Conservation (phyloP, 345 rosid species). For the Hirschfeldia incana region DNA sequence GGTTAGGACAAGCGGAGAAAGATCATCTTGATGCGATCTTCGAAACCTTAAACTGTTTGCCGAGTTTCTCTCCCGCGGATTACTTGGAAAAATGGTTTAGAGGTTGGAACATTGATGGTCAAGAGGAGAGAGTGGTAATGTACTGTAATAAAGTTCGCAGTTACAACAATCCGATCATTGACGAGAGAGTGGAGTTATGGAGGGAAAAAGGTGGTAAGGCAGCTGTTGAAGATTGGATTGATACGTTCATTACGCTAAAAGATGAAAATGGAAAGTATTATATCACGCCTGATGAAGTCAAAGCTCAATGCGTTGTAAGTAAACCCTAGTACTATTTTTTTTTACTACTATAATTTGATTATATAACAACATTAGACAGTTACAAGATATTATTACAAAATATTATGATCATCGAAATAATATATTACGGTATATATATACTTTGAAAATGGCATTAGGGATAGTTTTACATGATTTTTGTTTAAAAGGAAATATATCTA, state of each 20-base stretch:
- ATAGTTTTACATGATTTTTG: not conserved
- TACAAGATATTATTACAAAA: not conserved
- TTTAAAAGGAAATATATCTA: not conserved
- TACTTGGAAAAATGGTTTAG: slow-evolving; percentile 19
- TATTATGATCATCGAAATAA: not conserved
- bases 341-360: not conserved
- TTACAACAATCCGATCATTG: slow-evolving; percentile 46
- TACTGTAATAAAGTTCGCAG: slow-evolving; percentile 15
- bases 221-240: slow-evolving; percentile 39
- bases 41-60: slow-evolving; percentile 22
- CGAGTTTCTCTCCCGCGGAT: slow-evolving; percentile 7
- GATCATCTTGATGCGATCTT: slow-evolving; percentile 33
- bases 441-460: not conserved
- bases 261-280: slow-evolving; percentile 32
- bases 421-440: not conserved
- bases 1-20: slow-evolving; percentile 19
- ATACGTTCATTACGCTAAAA: slow-evolving; percentile 34
- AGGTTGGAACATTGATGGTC: slow-evolving; percentile 47
- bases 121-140: slow-evolving; percentile 33
- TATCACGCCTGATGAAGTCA: slow-evolving; percentile 36
- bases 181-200: slow-evolving; percentile 38
- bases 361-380: not conserved
- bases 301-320: slow-evolving; percentile 39
- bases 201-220: slow-evolving; percentile 29
- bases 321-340: not conserved